Evolutionary conservation across 352 stramenopile species (phyloP), one percentile per base, ranked within the genome.

Genomic region (Phytophthora syringae): DNA sequence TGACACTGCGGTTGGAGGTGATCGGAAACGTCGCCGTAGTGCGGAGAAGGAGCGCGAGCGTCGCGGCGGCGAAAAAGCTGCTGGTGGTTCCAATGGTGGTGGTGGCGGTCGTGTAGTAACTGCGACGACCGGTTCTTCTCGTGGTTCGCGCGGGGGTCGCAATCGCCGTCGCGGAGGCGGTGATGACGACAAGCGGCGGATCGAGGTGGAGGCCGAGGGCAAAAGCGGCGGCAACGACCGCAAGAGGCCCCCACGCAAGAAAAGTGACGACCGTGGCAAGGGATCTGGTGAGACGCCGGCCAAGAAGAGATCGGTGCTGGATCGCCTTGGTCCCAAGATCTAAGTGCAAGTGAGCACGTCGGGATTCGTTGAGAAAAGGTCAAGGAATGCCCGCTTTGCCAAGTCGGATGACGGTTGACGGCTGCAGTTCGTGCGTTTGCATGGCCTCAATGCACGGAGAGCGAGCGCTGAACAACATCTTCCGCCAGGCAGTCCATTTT

Each of bases 291-390:
- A 92, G 16, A 68, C 60, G 22, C 83, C 88, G 34, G 49, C 74
- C 47, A 95, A 95, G 76, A 95, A 95, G 76, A 72, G 79, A 15
- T 95, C 87, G 1, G 87, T 95, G 22, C 72, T 95, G 15, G 87
- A 95, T 42, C 84, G 87, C 18, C 80, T 95, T 40, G 87, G 87
- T 2, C 87, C 87, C n/a, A 84, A 84, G 11, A 25, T 94, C 27
- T 92, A 44, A 71, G 25, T 7, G 36, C 36, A 27, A 22, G 30
- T 42, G 40, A n/a, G 12, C 40, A 15, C 18, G 18, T 25, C 34
- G 11, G 49, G 15, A 40, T n/a, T n/a, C n/a, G n/a, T n/a, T n/a
- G n/a, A n/a, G n/a, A n/a, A n/a, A 40, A 40, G 34, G 12, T n/a
- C 34, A 40, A 18, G 2, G 34, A 40, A 40, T 40, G 16, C 15